Conservation (phyloP, 345 rosid genomes). For the Litchi chinensis region DNA sequence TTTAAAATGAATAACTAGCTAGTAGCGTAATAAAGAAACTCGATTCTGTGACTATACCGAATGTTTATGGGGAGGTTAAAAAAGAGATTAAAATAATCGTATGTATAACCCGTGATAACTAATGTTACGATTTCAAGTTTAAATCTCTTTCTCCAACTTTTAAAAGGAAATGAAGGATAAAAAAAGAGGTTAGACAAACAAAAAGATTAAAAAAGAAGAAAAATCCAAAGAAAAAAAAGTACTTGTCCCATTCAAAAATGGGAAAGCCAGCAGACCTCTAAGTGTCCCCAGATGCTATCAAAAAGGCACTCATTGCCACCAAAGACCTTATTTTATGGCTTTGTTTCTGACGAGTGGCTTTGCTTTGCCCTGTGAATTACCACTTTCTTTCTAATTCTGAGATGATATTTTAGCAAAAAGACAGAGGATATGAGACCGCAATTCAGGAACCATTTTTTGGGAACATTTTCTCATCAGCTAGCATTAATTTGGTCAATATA, state of each 20-base stretch:
- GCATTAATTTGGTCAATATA: conserved; percentile 12
- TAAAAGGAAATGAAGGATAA: no score
- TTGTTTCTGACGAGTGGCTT: conserved; percentile 13
- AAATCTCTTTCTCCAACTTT: no score
- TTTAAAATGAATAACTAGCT: neutral
- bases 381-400: neutral
- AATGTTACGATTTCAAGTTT: no score
- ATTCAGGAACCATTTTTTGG: conserved; percentile 17
- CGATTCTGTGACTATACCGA: neutral
- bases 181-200: neutral
- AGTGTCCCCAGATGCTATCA: conserved; percentile 8
- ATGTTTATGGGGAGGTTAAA: neutral
- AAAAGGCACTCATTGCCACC: conserved; percentile 29
- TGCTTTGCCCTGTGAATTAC: conserved; percentile 18
- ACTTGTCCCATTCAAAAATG: conserved; percentile 23
- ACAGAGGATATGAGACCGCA: neutral
- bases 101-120: neutral
- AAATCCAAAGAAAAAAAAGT: conserved; percentile 1
- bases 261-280: conserved; percentile 7
- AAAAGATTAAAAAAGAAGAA: neutral
- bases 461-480: neutral
- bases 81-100: neutral
- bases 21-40: neutral
- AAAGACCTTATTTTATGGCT: conserved; percentile 27
- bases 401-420: conserved; percentile 11